Evolutionary conservation across 73 alveolate genomes (phyloP).

Genomic region (Blepharisma japonicum): DNA sequence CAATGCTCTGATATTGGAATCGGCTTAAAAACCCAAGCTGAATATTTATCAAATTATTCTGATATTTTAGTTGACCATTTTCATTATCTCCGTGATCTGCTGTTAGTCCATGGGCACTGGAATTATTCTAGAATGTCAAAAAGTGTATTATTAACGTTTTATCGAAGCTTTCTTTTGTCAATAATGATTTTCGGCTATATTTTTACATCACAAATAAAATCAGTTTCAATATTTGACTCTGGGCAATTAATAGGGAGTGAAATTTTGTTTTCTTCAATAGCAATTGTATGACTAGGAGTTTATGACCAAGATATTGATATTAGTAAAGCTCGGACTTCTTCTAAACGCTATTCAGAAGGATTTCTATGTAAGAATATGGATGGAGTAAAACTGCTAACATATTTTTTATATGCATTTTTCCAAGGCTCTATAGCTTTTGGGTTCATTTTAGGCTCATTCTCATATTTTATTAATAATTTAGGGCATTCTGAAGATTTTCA

Average conservation of each 20-base stretch:
- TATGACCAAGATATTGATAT: not conserved
- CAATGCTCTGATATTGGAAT: constrained; percentile 26
- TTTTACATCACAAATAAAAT: not conserved
- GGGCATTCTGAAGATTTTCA: not conserved
- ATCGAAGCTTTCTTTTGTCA: not conserved
- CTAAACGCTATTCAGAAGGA: not conserved
- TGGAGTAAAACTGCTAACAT: not conserved
- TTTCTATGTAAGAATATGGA: not conserved
- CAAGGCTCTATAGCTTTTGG: not conserved
- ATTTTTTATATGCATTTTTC: not conserved
- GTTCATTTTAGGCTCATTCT: not conserved
- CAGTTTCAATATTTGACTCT: not conserved
- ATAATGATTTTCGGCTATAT: not conserved
- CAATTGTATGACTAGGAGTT: not conserved
- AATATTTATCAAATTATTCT: not conserved
- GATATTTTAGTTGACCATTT: constrained; percentile 12
- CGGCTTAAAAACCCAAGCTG: not conserved
- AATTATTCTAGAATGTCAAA: constrained; percentile 19
- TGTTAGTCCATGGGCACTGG: constrained; percentile 18
- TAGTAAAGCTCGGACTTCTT: not conserved
- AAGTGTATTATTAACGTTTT: not conserved
- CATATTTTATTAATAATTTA: not conserved
- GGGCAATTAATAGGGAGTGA: not conserved
- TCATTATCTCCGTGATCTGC: not conserved
- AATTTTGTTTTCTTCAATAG: not conserved